Evolutionary conservation across 2,329 filamentous ascomycete genomes (phyloP), one percentile per base, ranked within the genome.

Genomic region (Epichloe sp.): DNA sequence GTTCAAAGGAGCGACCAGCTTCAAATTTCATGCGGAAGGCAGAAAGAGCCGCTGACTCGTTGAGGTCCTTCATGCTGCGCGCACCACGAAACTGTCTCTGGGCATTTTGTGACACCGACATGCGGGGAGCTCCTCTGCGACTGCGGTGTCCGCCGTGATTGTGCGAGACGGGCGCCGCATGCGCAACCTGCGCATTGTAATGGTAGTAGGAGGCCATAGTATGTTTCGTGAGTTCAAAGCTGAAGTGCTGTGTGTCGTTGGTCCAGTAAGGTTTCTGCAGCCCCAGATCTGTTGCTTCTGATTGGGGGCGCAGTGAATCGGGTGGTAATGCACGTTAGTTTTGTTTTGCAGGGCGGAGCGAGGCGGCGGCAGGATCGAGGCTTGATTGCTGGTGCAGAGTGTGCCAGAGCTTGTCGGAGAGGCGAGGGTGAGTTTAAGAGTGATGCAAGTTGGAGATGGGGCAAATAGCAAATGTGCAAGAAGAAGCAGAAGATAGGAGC

Each of bases 11-110:
- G 53, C 89, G 82, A 53, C 87, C 88, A 57, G 88, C 86, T 72
- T 97, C 90, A 60, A 95, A 95, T 64, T 89, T 84, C 59, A 81
- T 81, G 60, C 91, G 86, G 73, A 95, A 96, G 56, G 83, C 81
- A 54, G 79, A 78, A 54, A 94, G 75, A 48, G 83, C 79, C 19
- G 82, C 81, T n/a, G 84, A 77, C 68, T 95, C 89, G 60, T 82
- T 82, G 56, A 88, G 72, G 67, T 95, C 89, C 69, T 94, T 90
- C 71, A 91, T 88, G 62, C 83, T 86, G 64, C 87, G 85, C 50
- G 90, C 85, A 57, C 85, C 83, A 56, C 89, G 86, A 65, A 88
- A 89, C 69, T 95, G 88, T 68, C 89, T 86, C 65, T 94, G 87
- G 48, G 83, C 73, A 71, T 91, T 88, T 65, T 95, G 88, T 44